These are phyloP conservation scores for Rhizopogon sp. DNA, from an alignment of 768 basidiomycete genomes.

Conservation along the genomic window DNA sequence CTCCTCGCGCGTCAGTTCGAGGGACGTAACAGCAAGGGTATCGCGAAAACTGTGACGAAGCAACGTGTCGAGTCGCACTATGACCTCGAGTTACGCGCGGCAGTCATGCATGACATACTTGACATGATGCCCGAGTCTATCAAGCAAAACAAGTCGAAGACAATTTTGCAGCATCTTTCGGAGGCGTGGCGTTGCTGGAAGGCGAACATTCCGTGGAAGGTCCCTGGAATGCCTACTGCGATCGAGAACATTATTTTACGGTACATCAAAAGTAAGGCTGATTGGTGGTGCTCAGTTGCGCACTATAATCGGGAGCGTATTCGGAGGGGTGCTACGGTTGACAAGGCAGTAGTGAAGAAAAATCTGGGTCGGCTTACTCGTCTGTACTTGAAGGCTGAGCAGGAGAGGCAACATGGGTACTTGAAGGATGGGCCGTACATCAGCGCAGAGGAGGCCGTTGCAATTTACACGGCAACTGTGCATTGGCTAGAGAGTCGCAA, in stretches of 20 bases:
- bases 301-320: constrained; percentile 99
- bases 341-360: constrained; percentile 99
- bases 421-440: constrained; percentile 99
- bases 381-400: constrained; percentile 97
- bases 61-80: constrained; percentile 99
- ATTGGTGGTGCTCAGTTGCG: constrained; percentile 98
- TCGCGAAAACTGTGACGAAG: constrained; percentile 98
- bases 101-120: constrained; percentile 99
- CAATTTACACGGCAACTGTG: constrained; percentile 97
- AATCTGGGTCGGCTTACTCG: constrained; percentile 97
- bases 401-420: constrained; percentile 97
- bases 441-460: constrained; percentile 97
- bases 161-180: constrained; percentile 94
- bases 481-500: constrained; percentile 99
- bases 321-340: constrained; percentile 92
- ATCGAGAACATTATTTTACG: constrained; percentile 99
- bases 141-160: constrained; percentile 99
- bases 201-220: constrained; percentile 98
- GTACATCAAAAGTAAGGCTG: constrained; percentile 99
- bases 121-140: constrained; percentile 99
- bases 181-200: constrained; percentile 99
- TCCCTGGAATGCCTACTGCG: constrained; percentile 98
- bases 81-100: constrained; percentile 93
- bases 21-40: constrained; percentile 92
- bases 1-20: constrained; percentile 97